phyloP scores from a whole-genome alignment of 441 rosid genomes.

The Corymbia calophylla region DNA sequence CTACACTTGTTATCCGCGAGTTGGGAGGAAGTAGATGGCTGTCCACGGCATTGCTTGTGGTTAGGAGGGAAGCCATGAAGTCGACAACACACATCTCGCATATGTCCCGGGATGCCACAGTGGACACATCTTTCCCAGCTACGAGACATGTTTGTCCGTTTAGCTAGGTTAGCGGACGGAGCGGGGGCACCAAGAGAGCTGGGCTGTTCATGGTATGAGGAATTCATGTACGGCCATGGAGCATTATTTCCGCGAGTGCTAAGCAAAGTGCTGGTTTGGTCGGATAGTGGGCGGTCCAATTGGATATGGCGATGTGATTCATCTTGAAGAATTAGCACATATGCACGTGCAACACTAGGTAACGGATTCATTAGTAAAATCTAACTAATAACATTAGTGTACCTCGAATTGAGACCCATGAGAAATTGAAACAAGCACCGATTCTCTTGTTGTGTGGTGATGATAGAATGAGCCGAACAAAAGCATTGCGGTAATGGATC shows the following conservation, averaged over 20 bases:
- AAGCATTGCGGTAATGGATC: fast-evolving
- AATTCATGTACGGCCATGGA: fast-evolving
- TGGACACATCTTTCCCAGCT: background rate
- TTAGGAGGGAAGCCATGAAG: background rate
- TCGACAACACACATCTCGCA: fast-evolving
- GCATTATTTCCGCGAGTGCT: background rate
- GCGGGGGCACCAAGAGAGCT: fast-evolving
- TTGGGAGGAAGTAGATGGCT: fast-evolving
- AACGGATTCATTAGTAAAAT: background rate
- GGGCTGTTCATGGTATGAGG: background rate
- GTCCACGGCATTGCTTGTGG: fast-evolving
- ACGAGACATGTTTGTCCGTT: fast-evolving
- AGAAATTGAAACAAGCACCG: background rate
- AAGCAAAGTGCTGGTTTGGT: fast-evolving
- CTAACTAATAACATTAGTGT: fast-evolving
- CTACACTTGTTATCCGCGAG: fast-evolving
- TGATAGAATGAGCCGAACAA: background rate
- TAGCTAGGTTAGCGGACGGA: fast-evolving
- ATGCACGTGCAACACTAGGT: background rate
- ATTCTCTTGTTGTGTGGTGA: background rate
- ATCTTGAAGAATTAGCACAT: background rate
- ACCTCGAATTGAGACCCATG: background rate
- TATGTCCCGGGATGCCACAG: fast-evolving
- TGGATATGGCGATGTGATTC: background rate
- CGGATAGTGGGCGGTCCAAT: fast-evolving